Evolutionary conservation across 306 rosid species (phyloP).

Genomic region (Carpinus viminea): DNA sequence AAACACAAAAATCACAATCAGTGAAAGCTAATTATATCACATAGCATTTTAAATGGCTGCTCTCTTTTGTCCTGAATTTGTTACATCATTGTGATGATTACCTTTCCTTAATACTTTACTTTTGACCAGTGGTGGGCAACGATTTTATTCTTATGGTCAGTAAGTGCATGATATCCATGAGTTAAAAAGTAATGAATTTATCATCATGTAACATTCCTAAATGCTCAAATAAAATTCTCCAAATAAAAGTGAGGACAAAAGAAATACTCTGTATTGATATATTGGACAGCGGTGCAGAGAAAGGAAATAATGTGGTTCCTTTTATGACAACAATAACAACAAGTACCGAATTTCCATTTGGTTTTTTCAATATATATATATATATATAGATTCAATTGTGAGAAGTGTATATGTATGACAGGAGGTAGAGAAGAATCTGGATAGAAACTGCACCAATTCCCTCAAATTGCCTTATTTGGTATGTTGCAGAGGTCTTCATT

Average conservation of each 20-base stretch:
- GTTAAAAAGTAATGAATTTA: background rate
- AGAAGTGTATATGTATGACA: slow-evolving; percentile 37
- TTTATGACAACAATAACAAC: background rate
- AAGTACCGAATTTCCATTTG: background rate
- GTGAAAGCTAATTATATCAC: background rate
- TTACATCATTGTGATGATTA: background rate
- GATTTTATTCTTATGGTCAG: background rate
- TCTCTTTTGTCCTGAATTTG: background rate
- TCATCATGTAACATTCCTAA: background rate
- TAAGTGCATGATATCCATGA: background rate
- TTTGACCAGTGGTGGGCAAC: background rate
- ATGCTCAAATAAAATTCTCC: background rate
- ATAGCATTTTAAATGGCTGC: background rate
- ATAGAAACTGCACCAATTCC: slow-evolving; percentile 56
- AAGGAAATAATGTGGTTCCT: background rate
- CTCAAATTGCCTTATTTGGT: slow-evolving; percentile 61
- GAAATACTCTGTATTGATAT: background rate
- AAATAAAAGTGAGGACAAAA: too few relatives aligned
- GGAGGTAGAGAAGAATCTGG: slow-evolving; percentile 63
- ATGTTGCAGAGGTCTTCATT: slow-evolving; percentile 18
- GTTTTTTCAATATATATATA: background rate
- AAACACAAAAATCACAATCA: too few relatives aligned
- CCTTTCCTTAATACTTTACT: background rate
- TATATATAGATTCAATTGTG: slow-evolving; percentile 16
- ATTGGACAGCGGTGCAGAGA: background rate